Evolutionary conservation across 2,329 filamentous ascomycete species (phyloP).

Genomic region (Beauveria scarabaeidicola): DNA sequence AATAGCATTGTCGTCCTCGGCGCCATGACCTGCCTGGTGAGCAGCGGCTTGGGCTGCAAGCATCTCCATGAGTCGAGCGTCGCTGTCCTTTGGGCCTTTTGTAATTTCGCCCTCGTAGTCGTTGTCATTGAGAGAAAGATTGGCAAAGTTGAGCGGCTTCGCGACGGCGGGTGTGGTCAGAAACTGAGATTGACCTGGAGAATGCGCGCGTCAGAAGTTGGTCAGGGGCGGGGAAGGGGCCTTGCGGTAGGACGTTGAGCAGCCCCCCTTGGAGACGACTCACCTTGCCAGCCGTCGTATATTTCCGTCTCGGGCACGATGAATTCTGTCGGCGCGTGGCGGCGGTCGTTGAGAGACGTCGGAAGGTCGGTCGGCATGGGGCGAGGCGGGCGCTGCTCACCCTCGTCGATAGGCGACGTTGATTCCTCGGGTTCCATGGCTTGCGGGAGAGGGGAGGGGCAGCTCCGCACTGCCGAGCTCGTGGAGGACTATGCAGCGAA

Average conservation of each 20-base stretch:
- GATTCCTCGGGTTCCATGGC: constrained; percentile 53
- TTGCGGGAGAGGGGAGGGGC: constrained; percentile 26
- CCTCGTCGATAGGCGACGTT: constrained; percentile 31
- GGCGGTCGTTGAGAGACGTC: constrained; percentile 82
- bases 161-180: constrained; percentile 77
- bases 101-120: constrained; percentile 57
- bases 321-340: constrained; percentile 52
- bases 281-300: constrained; percentile 97
- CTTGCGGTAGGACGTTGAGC: constrained; percentile 6
- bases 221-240: background rate
- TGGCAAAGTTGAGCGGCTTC: constrained; percentile 73
- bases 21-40: constrained; percentile 62
- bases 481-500: constrained; percentile 19
- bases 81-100: constrained; percentile 61
- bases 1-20: constrained; percentile 73
- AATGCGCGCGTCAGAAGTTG: constrained; percentile 19
- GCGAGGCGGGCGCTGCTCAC: constrained; percentile 30
- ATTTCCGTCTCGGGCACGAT: constrained; percentile 82
- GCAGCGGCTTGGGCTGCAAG: constrained; percentile 78
- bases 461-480: constrained; percentile 25
- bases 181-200: constrained; percentile 85
- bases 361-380: constrained; percentile 76
- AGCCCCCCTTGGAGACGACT: constrained; percentile 18
- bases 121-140: constrained; percentile 72
- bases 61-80: constrained; percentile 89